Base-by-base conservation (phyloP, 805 yeast species). In the Wickerhamomyces strasburgensis region DNA sequence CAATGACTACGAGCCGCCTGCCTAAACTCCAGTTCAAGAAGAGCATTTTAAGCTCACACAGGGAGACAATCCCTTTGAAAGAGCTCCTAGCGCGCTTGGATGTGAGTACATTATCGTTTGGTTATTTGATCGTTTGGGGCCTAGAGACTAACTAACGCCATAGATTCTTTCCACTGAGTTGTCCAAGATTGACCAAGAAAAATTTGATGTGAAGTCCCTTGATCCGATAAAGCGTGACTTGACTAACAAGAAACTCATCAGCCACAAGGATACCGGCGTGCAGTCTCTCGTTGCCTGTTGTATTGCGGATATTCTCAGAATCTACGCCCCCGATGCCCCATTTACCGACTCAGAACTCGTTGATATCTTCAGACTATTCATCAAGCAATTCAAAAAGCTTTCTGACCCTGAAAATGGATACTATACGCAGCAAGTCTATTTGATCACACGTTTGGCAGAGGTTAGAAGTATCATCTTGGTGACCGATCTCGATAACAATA, bases 321-420 rank as follows among this genome's bases (percentile, higher is more conserved):
- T 89, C 13, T 81, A 71, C 51, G 96, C 95, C 1, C 96, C 96
- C 0, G 85, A 88, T 54, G 95, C 96, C 6, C 96, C 97, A 4
- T 88, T 72, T 58, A 75, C 83, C 2, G 77, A 78, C 17, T 44
- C 63, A 2, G 80, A 82, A 46, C 64, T 88, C 27, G 64, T 77
- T 1, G 78, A 67, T 4, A 72, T 86, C 14, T 86, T 88, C 62
- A 73, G 70, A 45, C 65, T 84, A 6, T 75, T 87, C 50, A 69
- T 82, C 42, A 56, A 61, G 19, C 88, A 84, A 53, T 73, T 89
- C 46, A 67, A 67, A 37, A 69, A 67, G 32, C 58, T 86, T 29
- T 54, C 67, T 5, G 78, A 78, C 38, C 64, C 62, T 7, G 78
- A 76, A 14, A 73, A 75, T 43, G 75, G 85, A 0, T 78, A 75